Evolutionary conservation across 352 stramenopile species (phyloP), one percentile per base, ranked within the genome.

Genomic region (Plasmopara halstedii): DNA sequence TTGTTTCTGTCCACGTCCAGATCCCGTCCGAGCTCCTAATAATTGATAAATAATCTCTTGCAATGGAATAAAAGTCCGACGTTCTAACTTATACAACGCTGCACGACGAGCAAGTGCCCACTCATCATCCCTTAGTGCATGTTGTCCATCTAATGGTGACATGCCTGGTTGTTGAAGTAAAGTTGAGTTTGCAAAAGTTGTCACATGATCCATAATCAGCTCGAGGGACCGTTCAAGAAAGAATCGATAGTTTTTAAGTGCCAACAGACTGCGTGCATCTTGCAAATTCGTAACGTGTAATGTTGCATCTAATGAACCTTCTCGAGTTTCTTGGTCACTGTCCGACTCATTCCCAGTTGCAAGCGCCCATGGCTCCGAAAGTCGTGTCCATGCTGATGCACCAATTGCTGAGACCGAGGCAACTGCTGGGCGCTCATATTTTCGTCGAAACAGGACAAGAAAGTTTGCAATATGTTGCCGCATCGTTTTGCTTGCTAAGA

Each of bases 191-290:
- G 49, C 50, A 2, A 54, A 34, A 25, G 47, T 38, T 2, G 35
- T 23, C 17, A 86, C 45, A 41, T 80, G 58, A 6, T 73, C 47
- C 57, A 86, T 69, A 15, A 83, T 64, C 1, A 71, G 52, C 15
- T 62, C 58, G 14, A 89, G 56, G 7, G 71, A 67, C 21, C 73
- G 64, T 50, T 89, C 78, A 17, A 89, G 29, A 40, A 85, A 89
- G 37, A 85, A 83, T 0, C 78, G 72, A 47, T 85, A 89, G 42
- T 73, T 82, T 50, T 84, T 84, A 1, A 89, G 40, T 1, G 78
- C 78, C 9, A 78, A 36, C 22, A 85, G 22, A 51, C 70, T 77
- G 7, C 72, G 66, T 5, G 67, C 60, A 29, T 86, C 68, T 25
- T 78, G 68, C 29, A 77, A 41, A 9, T 44, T 67, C 6, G 58